Evolutionary conservation across 1,284 basidiomycete genomes (phyloP).

Genomic region (Dichomitus squalens): DNA sequence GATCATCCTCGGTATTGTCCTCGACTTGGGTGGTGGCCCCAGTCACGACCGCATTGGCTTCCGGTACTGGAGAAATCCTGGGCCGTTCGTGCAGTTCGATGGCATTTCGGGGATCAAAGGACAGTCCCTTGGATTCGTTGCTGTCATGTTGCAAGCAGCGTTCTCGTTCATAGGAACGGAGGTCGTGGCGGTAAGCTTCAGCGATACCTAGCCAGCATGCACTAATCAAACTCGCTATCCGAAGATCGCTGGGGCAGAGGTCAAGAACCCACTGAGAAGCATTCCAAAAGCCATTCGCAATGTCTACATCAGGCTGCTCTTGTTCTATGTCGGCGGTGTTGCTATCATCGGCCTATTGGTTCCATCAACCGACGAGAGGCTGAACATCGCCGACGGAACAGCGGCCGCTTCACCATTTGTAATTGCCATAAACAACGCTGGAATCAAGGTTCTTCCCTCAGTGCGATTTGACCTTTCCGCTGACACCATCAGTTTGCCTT

Average conservation of each 20-base stretch:
- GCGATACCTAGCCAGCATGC: conserved; percentile 1
- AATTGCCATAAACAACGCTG: conserved; percentile 74
- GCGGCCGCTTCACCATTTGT: conserved; percentile 85
- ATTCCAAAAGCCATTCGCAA: conserved; percentile 68
- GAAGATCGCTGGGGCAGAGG: conserved; percentile 77
- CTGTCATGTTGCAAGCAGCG: conserved; percentile 60
- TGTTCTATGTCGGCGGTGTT: conserved; percentile 67
- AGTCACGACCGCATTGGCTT: conserved; percentile 51
- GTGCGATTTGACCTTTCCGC: conserved; percentile 31
- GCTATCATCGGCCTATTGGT: conserved; percentile 78
- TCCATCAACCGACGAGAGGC: conserved; percentile 60
- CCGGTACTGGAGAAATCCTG: conserved; percentile 57
- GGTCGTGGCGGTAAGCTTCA: conserved; percentile 65
- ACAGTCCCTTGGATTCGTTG: conserved; percentile 55
- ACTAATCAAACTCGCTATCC: not conserved
- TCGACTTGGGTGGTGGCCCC: conserved; percentile 64
- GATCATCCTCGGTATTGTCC: conserved; percentile 58
- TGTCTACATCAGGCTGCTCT: conserved; percentile 72
- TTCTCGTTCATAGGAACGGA: conserved; percentile 80
- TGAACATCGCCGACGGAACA: conserved; percentile 55
- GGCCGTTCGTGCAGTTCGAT: conserved; percentile 51
- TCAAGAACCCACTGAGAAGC: conserved; percentile 69
- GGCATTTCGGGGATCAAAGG: conserved; percentile 50
- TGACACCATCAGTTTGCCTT: too few relatives aligned
- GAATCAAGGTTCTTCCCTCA: conserved; percentile 79